Percentiles rank a stretch among this genome's conserved stretches.
Conservation (phyloP, 2,329 filamentous ascomycete genomes). For the Colletotrichum tabaci region DNA sequence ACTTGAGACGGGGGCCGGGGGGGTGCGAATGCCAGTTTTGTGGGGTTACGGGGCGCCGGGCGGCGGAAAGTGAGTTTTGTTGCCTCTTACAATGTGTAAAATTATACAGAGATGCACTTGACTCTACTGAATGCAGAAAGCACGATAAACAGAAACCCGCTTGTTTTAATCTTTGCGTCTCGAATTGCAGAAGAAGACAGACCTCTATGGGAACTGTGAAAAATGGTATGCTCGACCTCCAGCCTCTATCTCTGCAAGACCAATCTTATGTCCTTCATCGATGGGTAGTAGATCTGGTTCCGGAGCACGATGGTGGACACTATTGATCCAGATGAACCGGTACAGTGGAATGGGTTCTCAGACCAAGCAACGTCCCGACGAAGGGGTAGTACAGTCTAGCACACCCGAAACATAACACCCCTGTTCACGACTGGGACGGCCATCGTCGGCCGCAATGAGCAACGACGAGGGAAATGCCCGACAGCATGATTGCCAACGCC, state of each 20-base stretch:
- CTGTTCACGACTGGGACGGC: slow-evolving; percentile 1
- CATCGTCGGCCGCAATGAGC: neutral
- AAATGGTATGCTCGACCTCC: neutral
- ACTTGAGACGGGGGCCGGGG: neutral
- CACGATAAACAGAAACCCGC: no score
- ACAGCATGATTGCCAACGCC: neutral
- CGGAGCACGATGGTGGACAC: neutral
- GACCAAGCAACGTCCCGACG: neutral
- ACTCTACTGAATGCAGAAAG: no score
- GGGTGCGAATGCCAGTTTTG: neutral
- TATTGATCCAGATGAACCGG: neutral
- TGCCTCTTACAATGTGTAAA: neutral
- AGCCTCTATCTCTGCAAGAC: neutral
- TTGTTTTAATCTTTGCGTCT: neutral
- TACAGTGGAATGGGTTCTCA: no score
- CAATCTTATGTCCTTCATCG: neutral
- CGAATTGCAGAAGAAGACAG: neutral
- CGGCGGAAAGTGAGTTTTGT: neutral
- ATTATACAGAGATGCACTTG: no score
- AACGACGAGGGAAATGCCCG: no score
- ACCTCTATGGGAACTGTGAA: neutral
- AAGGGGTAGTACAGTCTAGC: neutral
- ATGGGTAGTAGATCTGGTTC: neutral
- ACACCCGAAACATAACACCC: neutral
- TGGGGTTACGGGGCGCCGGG: neutral